Percentiles rank a stretch among this genome's conserved stretches.
These are phyloP conservation scores for Populus ilicifolia DNA, from an alignment of 345 rosid genomes.

Conservation along the genomic window DNA sequence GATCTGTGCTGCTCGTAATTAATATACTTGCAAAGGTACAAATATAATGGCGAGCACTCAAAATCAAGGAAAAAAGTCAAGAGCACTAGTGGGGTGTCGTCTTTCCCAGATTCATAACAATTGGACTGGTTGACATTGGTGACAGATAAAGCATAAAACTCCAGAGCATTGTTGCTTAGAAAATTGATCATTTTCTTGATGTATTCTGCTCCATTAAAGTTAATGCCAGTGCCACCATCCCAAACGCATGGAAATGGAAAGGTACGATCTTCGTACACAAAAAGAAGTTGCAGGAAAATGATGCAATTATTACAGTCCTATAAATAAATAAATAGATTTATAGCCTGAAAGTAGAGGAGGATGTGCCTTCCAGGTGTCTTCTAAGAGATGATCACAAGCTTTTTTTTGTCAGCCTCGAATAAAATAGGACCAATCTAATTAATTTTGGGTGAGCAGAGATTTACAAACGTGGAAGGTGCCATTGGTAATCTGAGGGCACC, in stretches of 20 bases:
- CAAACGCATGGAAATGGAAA: constrained; percentile 6
- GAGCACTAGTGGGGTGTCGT: no score
- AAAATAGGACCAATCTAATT: neutral
- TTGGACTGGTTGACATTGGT: no score
- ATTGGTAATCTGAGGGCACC: neutral
- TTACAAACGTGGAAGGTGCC: neutral
- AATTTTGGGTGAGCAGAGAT: neutral
- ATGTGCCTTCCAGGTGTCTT: constrained; percentile 13
- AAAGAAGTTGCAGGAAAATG: neutral
- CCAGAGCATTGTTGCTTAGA: neutral
- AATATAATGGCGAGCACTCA: no score
- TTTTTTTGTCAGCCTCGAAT: neutral
- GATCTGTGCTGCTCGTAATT: neutral
- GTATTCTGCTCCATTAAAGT: neutral
- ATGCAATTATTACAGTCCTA: neutral
- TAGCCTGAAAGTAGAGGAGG: no score
- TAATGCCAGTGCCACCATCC: constrained; percentile 4
- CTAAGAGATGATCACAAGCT: neutral
- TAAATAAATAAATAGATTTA: neutral
- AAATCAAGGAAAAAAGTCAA: no score
- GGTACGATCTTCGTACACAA: constrained; percentile 15
- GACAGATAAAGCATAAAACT: no score
- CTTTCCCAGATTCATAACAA: neutral
- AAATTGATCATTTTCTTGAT: neutral
- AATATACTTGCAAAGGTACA: no score